Conservation (phyloP, 2,329 filamentous ascomycete genomes). For the Diplodia sapinea region DNA sequence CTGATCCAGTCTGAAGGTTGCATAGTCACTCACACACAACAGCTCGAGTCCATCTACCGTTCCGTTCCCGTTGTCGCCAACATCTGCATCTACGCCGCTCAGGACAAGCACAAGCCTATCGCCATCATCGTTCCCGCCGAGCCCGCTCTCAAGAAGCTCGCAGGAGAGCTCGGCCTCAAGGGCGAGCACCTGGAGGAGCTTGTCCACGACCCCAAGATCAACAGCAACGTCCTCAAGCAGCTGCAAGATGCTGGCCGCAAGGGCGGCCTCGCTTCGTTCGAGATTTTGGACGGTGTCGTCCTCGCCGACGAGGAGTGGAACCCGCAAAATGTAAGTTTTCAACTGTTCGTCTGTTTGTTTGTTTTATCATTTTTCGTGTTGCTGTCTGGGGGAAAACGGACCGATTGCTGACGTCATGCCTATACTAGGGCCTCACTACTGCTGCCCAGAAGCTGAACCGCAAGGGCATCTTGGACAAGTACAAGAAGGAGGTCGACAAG, state of each 20-base stretch:
- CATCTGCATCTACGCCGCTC: slow-evolving; percentile 84
- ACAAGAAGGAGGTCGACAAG: slow-evolving; percentile 57
- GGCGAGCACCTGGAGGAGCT: slow-evolving; percentile 71
- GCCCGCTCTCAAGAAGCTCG: slow-evolving; percentile 61
- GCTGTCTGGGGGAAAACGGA: slow-evolving; percentile 7
- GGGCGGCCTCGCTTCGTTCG: slow-evolving; percentile 71
- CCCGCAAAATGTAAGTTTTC: slow-evolving; percentile 73
- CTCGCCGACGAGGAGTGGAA: slow-evolving; percentile 88
- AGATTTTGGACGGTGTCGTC: slow-evolving; percentile 77
- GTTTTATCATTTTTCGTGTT: too few species aligned
- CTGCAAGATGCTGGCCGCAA: slow-evolving; percentile 68
- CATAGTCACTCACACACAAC: not conserved
- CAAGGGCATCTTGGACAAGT: slow-evolving; percentile 56
- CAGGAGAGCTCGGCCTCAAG: slow-evolving; percentile 63
- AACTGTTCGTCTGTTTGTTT: not conserved
- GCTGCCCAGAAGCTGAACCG: slow-evolving; percentile 61
- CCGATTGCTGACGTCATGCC: slow-evolving; percentile 35
- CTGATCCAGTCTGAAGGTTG: not conserved
- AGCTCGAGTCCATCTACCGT: slow-evolving; percentile 90
- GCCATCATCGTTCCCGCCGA: slow-evolving; percentile 75
- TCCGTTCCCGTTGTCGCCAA: slow-evolving; percentile 79
- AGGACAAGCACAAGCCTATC: slow-evolving; percentile 76
- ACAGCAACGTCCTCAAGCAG: slow-evolving; percentile 70
- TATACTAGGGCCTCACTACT: slow-evolving; percentile 54
- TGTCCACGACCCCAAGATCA: slow-evolving; percentile 70